phyloP scores from a whole-genome alignment of 306 rosid species.

The Begonia fuchsioides region DNA sequence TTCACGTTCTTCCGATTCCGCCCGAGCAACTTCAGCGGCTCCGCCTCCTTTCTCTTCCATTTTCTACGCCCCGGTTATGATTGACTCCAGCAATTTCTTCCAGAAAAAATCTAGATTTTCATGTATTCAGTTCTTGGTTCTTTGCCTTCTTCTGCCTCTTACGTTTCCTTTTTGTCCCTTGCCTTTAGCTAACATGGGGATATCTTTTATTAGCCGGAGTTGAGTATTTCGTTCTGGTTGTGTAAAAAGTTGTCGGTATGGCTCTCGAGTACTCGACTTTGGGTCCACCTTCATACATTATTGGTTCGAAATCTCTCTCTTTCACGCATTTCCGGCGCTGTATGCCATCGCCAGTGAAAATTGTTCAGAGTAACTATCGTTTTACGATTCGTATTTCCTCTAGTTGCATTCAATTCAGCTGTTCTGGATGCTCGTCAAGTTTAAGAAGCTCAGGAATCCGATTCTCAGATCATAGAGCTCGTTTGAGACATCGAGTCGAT shows the following conservation, averaged over 20 bases:
- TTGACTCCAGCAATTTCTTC: too few relatives aligned
- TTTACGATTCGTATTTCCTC: conserved; percentile 14
- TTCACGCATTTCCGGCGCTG: conserved; percentile 16
- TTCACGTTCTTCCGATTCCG: too few relatives aligned
- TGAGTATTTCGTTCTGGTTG: conserved; percentile 9
- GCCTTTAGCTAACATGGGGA: too few relatives aligned
- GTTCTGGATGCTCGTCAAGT: conserved; percentile 12
- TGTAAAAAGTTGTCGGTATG: conserved; percentile 12
- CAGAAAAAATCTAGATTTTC: too few relatives aligned
- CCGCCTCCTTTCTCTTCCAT: too few relatives aligned
- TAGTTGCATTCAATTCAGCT: conserved; percentile 11
- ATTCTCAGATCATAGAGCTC: conserved; percentile 17
- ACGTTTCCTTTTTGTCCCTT: too few relatives aligned
- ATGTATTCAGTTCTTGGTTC: too few relatives aligned
- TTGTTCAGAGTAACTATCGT: conserved; percentile 15
- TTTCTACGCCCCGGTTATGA: too few relatives aligned
- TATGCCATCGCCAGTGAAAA: conserved; percentile 19
- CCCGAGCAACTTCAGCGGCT: too few relatives aligned
- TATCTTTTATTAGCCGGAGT: conserved; percentile 5
- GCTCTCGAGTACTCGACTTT: conserved; percentile 24
- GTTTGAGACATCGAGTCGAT: conserved; percentile 25
- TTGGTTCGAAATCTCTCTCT: conserved; percentile 14
- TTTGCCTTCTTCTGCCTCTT: too few relatives aligned
- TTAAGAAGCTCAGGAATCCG: conserved; percentile 7
- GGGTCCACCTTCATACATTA: conserved; percentile 9